phyloP scores from a whole-genome alignment of 2,329 filamentous ascomycete genomes.

The Scopulariopsis brevicaulis region DNA sequence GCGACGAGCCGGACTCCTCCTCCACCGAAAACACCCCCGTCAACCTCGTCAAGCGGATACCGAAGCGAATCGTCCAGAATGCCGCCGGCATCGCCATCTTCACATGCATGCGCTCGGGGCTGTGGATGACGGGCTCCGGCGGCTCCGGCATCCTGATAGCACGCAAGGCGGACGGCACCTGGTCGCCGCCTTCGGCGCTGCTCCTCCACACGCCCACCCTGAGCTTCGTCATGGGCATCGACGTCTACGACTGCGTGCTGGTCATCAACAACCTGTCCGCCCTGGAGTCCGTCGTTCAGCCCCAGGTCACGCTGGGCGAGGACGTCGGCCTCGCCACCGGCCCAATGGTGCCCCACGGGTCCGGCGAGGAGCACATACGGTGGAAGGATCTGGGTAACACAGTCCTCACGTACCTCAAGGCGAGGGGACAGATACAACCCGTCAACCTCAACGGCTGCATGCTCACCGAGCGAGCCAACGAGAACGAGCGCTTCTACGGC shows the following conservation, averaged over 20 bases:
- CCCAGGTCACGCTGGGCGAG: conserved; percentile 69
- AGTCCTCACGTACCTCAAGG: conserved; percentile 47
- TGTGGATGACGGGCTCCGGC: conserved; percentile 86
- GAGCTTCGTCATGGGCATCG: conserved; percentile 82
- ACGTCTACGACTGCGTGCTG: conserved; percentile 92
- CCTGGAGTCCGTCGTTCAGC: conserved; percentile 70
- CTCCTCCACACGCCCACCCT: conserved; percentile 81
- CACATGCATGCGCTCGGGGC: conserved; percentile 86
- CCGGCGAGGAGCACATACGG: conserved; percentile 36
- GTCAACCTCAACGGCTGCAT: conserved; percentile 46
- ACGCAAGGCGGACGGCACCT: conserved; percentile 73
- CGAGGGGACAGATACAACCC: conserved; percentile 41
- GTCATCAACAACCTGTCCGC: conserved; percentile 83
- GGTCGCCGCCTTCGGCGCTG: conserved; percentile 86
- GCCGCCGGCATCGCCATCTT: conserved; percentile 88
- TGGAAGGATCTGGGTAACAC: conserved; percentile 42
- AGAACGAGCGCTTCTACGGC: conserved; percentile 49
- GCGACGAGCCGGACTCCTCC: conserved; percentile 14
- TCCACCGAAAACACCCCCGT: conserved; percentile 30
- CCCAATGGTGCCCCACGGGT: conserved; percentile 50
- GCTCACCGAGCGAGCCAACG: conserved; percentile 43
- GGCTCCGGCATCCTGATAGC: conserved; percentile 82
- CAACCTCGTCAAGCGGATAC: conserved; percentile 68
- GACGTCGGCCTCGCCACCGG: conserved; percentile 70
- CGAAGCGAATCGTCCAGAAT: conserved; percentile 72